These are phyloP conservation scores for Penicillium silybi DNA, from an alignment of 495 filamentous ascomycete genomes.

Conservation along the genomic window DNA sequence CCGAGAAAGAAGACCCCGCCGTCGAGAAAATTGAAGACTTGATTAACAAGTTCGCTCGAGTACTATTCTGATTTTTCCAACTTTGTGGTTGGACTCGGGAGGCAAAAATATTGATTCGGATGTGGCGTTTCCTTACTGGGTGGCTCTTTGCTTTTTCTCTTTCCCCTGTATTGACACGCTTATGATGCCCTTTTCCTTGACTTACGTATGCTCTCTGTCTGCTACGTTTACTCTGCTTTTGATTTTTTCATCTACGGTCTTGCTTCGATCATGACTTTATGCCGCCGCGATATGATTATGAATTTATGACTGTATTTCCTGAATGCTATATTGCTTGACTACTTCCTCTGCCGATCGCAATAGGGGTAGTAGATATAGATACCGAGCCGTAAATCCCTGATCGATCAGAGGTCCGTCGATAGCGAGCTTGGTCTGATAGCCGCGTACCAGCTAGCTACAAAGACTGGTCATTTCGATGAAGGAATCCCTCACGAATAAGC, in stretches of 20 bases:
- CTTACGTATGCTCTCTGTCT: not conserved
- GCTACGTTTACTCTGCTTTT: not conserved
- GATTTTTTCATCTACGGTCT: not conserved
- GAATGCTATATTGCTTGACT: constrained; percentile 3
- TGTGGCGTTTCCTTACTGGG: too few species aligned
- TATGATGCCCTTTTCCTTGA: not conserved
- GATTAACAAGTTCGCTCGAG: constrained; percentile 27
- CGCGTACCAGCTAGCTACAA: too few species aligned
- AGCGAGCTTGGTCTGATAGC: too few species aligned
- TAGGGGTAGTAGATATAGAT: too few species aligned
- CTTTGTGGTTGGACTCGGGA: not conserved
- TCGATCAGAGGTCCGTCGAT: too few species aligned
- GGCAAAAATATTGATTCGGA: not conserved
- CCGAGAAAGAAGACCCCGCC: constrained; percentile 32
- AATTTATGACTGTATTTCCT: constrained; percentile 10
- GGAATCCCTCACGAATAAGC: too few species aligned
- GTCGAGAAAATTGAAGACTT: constrained; percentile 36
- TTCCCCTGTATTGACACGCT: not conserved
- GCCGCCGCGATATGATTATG: constrained; percentile 11
- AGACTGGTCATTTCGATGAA: too few species aligned
- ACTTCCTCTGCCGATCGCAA: too few species aligned
- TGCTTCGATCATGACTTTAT: constrained; percentile 7
- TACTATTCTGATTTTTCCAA: constrained; percentile 18
- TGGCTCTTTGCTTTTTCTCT: not conserved
- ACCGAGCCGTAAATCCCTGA: too few species aligned